phyloP scores from a whole-genome alignment of 345 rosid genomes.

The Psidium friedrichsthalianum region DNA sequence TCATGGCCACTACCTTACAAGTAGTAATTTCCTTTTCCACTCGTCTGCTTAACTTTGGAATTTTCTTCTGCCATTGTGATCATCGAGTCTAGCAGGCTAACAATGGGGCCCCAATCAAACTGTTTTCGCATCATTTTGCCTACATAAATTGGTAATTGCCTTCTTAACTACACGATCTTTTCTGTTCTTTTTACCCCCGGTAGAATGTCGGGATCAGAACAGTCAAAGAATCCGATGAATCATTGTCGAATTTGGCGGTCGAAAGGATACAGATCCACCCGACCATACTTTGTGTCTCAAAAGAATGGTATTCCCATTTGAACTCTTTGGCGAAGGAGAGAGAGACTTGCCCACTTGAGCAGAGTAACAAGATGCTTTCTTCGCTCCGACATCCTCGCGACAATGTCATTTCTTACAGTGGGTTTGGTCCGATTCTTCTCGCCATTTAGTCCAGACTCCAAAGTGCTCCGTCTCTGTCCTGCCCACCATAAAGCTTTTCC shows the following conservation, averaged over 20 bases:
- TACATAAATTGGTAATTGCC: background rate
- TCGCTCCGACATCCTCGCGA: background rate
- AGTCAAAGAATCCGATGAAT: background rate
- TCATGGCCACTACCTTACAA: background rate
- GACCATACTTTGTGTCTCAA: background rate
- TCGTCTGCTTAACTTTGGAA: background rate
- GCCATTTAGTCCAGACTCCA: background rate
- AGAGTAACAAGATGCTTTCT: background rate
- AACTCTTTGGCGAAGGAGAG: background rate
- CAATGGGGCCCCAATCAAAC: too few relatives aligned
- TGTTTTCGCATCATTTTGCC: background rate
- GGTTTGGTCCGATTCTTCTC: background rate
- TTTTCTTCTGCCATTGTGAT: background rate
- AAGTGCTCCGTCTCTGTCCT: background rate
- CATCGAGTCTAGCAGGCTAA: background rate
- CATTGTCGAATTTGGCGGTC: background rate
- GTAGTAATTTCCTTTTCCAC: background rate
- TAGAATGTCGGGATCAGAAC: background rate
- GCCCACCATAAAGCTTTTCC: background rate
- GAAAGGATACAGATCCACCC: background rate
- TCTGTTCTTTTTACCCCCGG: background rate
- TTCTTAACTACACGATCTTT: background rate
- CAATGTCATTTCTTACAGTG: background rate
- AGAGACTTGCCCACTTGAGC: background rate
- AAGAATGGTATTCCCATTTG: background rate